Percentiles rank a stretch among this genome's conserved stretches.
These are phyloP conservation scores for Thermothelomyces thermophilus DNA, from an alignment of 2,329 filamentous ascomycete species.

Conservation along the genomic window DNA sequence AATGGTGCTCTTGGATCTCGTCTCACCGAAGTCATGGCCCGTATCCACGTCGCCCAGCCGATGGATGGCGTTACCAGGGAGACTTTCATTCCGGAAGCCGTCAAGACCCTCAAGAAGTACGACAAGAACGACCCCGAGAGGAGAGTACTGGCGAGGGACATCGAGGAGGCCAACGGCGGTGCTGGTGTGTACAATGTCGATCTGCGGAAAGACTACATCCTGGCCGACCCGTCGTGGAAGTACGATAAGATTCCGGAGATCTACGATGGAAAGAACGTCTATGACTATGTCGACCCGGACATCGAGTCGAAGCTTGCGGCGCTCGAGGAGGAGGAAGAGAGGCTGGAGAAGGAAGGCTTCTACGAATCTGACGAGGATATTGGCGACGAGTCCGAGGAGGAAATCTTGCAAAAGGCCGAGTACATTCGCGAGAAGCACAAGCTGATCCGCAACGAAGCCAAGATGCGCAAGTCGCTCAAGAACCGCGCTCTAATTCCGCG, in stretches of 20 bases:
- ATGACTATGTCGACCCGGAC: conserved; percentile 94
- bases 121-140: conserved; percentile 85
- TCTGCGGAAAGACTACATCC: conserved; percentile 78
- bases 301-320: conserved; percentile 89
- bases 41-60: conserved; percentile 96
- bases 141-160: conserved; percentile 71
- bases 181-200: conserved; percentile 95
- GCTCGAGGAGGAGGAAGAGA: conserved; percentile 92
- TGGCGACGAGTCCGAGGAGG: conserved; percentile 82
- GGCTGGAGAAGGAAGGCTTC: conserved; percentile 82
- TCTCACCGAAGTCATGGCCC: conserved; percentile 80
- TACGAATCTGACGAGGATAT: conserved; percentile 81
- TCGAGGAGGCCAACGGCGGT: conserved; percentile 88
- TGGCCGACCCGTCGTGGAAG: conserved; percentile 89
- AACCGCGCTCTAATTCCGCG: conserved; percentile 92
- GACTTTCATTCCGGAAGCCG: conserved; percentile 80
- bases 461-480: conserved; percentile 95
- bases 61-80: conserved; percentile 73
- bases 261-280: conserved; percentile 92
- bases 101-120: conserved; percentile 78
- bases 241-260: conserved; percentile 93
- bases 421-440: conserved; percentile 91
- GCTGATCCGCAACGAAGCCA: conserved; percentile 87
- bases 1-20: conserved; percentile 72
- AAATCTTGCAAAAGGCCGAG: conserved; percentile 85